These are phyloP conservation scores for Ascochyta viciae-villosae DNA, from an alignment of 2,329 filamentous ascomycete species.

Conservation along the genomic window DNA sequence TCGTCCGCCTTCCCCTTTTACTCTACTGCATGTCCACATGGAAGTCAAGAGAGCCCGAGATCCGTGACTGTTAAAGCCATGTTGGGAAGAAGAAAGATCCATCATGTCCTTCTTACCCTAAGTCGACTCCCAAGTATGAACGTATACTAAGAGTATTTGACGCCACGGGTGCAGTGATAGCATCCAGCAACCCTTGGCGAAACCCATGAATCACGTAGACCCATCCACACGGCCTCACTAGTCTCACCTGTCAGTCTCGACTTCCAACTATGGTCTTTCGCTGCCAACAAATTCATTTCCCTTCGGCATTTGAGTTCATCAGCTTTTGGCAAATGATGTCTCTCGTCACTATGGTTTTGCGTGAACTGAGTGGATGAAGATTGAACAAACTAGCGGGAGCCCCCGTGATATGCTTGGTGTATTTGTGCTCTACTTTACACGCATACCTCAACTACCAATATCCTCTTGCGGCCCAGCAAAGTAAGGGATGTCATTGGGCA, in stretches of 20 bases:
- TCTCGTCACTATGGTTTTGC: no score
- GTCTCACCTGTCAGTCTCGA: background rate
- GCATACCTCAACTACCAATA: background rate
- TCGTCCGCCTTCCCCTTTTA: background rate
- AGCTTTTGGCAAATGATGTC: no score
- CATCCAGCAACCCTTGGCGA: background rate
- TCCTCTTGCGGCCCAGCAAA: slow-evolving; percentile 18
- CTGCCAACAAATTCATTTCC: background rate
- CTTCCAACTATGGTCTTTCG: background rate
- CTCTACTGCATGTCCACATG: background rate
- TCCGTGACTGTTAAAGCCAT: background rate
- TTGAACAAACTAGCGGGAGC: no score
- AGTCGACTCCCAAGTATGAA: background rate
- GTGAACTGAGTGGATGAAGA: no score
- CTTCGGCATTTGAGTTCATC: background rate
- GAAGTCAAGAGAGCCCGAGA: background rate
- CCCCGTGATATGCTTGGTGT: no score
- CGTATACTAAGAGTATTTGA: background rate
- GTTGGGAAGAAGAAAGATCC: background rate
- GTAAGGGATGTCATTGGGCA: slow-evolving; percentile 18
- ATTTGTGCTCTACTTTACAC: no score
- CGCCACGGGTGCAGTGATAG: background rate
- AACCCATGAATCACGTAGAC: slow-evolving; percentile 6
- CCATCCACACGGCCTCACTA: background rate
- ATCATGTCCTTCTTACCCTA: background rate